A percentile compares a stretch with the other conserved stretches of the same genome.
phyloP scores from a whole-genome alignment of 1,284 basidiomycete species.

The Wallemia hederae region DNA sequence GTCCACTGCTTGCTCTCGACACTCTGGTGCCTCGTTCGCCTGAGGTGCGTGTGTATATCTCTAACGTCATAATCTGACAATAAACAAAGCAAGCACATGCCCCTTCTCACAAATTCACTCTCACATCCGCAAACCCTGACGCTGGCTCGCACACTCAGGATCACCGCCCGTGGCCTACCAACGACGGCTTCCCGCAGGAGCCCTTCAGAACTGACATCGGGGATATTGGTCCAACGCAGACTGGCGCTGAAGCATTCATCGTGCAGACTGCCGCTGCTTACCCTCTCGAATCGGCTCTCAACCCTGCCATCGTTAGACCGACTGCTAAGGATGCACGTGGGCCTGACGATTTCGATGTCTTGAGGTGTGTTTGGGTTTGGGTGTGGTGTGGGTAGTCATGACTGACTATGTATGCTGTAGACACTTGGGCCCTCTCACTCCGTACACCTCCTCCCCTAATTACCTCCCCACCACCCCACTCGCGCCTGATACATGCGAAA shows the following conservation, averaged over 20 bases:
- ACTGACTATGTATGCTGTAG: not conserved
- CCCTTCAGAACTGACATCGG: not conserved
- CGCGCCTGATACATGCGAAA: not conserved
- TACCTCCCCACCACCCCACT: not conserved
- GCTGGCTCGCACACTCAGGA: not conserved
- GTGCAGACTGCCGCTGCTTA: slow-evolving; percentile 21
- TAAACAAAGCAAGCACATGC: not conserved
- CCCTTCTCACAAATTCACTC: not conserved
- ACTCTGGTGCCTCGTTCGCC: not conserved
- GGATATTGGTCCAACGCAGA: not conserved
- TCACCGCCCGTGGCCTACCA: not conserved
- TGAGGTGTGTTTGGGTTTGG: not conserved
- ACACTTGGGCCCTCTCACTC: not conserved
- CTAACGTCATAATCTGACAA: not conserved
- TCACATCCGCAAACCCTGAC: not conserved
- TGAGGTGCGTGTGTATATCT: not conserved
- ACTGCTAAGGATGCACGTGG: not conserved
- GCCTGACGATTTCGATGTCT: not conserved
- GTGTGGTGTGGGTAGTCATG: not conserved
- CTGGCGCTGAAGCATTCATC: slow-evolving; percentile 24
- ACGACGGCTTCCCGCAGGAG: not conserved
- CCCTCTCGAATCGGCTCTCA: slow-evolving; percentile 11
- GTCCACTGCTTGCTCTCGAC: not conserved
- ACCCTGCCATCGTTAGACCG: not conserved
- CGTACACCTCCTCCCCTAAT: not conserved